Base-by-base conservation (phyloP, 2,329 filamentous ascomycete genomes). In the Exophiala alcalophila region DNA sequence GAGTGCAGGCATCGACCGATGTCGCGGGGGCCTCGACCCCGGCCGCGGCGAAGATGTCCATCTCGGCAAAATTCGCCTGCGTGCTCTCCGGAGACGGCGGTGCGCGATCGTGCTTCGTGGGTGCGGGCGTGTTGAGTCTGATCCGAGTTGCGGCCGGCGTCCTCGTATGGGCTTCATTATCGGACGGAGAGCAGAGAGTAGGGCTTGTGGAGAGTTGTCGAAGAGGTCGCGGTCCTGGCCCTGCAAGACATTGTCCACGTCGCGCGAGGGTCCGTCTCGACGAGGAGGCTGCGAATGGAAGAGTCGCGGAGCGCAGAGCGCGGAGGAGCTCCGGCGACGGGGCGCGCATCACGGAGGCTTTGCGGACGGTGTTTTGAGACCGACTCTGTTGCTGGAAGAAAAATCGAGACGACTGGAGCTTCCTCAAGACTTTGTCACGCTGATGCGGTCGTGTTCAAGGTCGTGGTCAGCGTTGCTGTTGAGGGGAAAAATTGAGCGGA, bases 11-110 rank as follows among this genome's bases (percentile, higher is more conserved):
- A 57, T 96, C 89, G 31, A 98, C 80, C 2, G 81, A 81, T 0
- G 88, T 95, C 0, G 88, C 81, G 0, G 92, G 92, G 4, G 78
- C 72, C 0, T 91, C 92, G 3, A 78, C 72, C 0, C 88, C 84
- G 1, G 81, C 80, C 53, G 80, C 81, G 27, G 79, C 82, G 4
- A 97, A 74, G 5, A 98, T 83, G 62, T 98, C 82, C 52, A 97
- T 74, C 10, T 77, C 74, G 28, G 67, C 70, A 55, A 97, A 88
- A 65, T 92, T 83, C 2, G 81, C 83, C 55, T 78, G 78, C 1
- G 80, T 83, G 35, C 75, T 69, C 69, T 84, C 80, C 26, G 69
- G 64, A 28, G 74, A 78, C n/a, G 66, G 59, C 0, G 80, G 80
- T 9, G 79, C 80, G 40, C 81, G 78, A 59, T 83, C 77, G 57